Evolutionary conservation across 2,329 filamentous ascomycete genomes (phyloP).

Genomic region (Epichloe uncinata): DNA sequence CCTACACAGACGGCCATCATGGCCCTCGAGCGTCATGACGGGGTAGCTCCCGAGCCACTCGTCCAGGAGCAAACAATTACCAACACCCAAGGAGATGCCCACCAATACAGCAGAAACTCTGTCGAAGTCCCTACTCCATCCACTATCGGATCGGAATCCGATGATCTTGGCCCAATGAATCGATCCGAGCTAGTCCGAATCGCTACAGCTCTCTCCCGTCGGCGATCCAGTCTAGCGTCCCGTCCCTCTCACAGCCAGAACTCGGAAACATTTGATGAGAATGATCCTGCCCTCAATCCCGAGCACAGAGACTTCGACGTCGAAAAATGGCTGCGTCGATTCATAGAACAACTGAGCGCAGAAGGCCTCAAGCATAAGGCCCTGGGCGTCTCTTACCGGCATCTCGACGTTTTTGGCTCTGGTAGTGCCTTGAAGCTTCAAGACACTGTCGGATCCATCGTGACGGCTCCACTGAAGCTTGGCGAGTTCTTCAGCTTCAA

Average conservation of each 20-base stretch:
- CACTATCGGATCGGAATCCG: not conserved
- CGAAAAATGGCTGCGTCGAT: conserved; percentile 26
- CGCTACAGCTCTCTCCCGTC: conserved; percentile 25
- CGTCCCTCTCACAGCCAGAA: conserved; percentile 7
- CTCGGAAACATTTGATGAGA: conserved; percentile 12
- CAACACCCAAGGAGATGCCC: not conserved
- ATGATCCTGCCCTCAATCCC: conserved; percentile 25
- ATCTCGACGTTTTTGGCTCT: conserved; percentile 53
- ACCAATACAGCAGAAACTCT: not conserved
- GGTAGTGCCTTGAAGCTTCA: conserved; percentile 56
- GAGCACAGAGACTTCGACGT: conserved; percentile 26
- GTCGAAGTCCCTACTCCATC: not conserved
- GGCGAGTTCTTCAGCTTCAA: conserved; percentile 39
- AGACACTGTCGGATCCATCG: conserved; percentile 46
- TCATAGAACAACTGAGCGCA: conserved; percentile 31
- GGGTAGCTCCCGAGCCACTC: not conserved
- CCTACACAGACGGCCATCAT: not conserved
- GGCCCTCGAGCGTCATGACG: not conserved
- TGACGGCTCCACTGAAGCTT: conserved; percentile 43
- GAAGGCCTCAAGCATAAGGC: conserved; percentile 40
- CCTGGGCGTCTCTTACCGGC: conserved; percentile 49
- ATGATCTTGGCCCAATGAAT: conserved; percentile 8
- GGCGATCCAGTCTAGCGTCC: conserved; percentile 16
- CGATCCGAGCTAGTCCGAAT: conserved; percentile 25
- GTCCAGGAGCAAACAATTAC: not conserved